These are phyloP conservation scores for Syzygium grande DNA, from an alignment of 345 rosid species.

Conservation along the genomic window DNA sequence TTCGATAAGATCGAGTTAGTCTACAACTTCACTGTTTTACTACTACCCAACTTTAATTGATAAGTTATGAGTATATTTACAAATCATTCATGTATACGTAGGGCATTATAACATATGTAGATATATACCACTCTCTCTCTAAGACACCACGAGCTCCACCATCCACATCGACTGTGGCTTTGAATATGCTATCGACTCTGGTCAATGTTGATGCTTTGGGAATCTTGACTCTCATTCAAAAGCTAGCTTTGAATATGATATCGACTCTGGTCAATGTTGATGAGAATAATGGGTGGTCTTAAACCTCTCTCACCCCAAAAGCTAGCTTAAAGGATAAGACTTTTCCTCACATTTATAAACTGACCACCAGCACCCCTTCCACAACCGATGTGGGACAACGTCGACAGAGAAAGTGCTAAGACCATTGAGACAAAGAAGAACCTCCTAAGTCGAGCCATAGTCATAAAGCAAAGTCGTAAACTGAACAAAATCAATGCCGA, in stretches of 20 bases:
- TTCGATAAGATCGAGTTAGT: neutral
- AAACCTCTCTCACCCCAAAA: too few species aligned
- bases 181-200: neutral
- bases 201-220: neutral
- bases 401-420: neutral
- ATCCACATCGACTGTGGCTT: neutral
- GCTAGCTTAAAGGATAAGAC: too few species aligned
- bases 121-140: neutral
- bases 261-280: neutral
- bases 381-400: too few species aligned
- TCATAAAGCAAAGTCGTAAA: neutral
- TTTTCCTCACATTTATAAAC: too few species aligned
- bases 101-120: too few species aligned
- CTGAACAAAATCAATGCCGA: neutral
- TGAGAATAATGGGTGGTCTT: neutral
- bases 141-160: neutral
- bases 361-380: too few species aligned
- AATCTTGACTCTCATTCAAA: too few species aligned
- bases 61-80: too few species aligned
- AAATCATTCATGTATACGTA: too few species aligned
- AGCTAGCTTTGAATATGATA: too few species aligned
- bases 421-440: neutral
- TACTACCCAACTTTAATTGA: too few species aligned
- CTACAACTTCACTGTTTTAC: neutral
- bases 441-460: neutral